Conservation (phyloP, 805 yeast species). For the Suhomyces xylopsoci region DNA sequence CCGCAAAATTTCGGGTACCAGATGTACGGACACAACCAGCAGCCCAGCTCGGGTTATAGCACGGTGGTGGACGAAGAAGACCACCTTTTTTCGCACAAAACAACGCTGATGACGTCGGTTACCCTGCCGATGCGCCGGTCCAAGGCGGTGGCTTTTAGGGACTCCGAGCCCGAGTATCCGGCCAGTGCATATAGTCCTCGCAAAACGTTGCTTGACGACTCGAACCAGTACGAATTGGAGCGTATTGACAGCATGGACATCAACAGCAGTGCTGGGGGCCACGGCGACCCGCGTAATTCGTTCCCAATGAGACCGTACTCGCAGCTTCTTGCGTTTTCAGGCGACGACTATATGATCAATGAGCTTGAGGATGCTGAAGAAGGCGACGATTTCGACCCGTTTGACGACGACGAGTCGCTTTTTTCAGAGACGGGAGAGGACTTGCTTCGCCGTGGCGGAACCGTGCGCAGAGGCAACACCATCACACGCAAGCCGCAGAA, state of each 20-base stretch:
- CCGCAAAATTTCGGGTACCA: not conserved
- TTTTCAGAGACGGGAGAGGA: slow-evolving; percentile 43
- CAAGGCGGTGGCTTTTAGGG: slow-evolving; percentile 31
- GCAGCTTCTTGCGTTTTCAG: slow-evolving; percentile 24
- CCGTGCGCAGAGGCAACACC: slow-evolving; percentile 24
- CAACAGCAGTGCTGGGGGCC: not conserved
- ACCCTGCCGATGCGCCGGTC: slow-evolving; percentile 9
- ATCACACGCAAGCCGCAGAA: slow-evolving; percentile 11
- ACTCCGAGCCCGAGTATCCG: slow-evolving; percentile 31
- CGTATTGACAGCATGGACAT: slow-evolving; percentile 14
- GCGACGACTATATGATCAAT: slow-evolving; percentile 40
- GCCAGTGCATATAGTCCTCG: slow-evolving; percentile 26
- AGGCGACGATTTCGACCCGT: slow-evolving; percentile 37
- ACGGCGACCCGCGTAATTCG: slow-evolving; percentile 2
- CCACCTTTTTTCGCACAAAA: slow-evolving; percentile 8
- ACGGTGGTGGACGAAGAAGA: slow-evolving; percentile 22
- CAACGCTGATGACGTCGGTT: slow-evolving; percentile 6
- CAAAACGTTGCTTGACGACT: slow-evolving; percentile 14
- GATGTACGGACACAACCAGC: slow-evolving; percentile 7
- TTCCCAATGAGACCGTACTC: slow-evolving; percentile 20
- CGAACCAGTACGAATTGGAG: slow-evolving; percentile 20
- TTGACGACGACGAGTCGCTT: slow-evolving; percentile 43
- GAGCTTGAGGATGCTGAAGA: slow-evolving; percentile 39
- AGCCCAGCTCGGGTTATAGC: slow-evolving; percentile 14
- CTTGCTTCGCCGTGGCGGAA: slow-evolving; percentile 28